Conservation (phyloP, 129 eudicot species). For the Dittrichia graveolens region DNA sequence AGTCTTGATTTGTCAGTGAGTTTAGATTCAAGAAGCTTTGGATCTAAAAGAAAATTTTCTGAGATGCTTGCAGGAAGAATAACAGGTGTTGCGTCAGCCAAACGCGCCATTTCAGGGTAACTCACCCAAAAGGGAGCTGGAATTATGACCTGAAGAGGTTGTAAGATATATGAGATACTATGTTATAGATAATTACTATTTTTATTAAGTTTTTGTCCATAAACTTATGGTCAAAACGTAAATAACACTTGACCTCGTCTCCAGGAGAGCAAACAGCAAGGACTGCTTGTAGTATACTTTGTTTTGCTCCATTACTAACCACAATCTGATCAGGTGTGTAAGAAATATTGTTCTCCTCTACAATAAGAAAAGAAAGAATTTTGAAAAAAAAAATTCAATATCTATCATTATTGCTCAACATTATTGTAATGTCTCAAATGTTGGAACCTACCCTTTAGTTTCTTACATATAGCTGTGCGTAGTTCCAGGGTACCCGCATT, state of each 20-base stretch:
- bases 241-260: conserved; percentile 64
- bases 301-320: conserved; percentile 96
- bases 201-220: not conserved
- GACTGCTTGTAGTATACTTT: conserved; percentile 85
- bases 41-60: conserved; percentile 82
- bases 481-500: conserved; percentile 92
- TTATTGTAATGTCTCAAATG: not conserved
- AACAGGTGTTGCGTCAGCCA: conserved; percentile 94
- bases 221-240: conserved; percentile 3
- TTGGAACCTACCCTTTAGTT: conserved; percentile 63
- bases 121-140: conserved; percentile 99
- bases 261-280: conserved; percentile 99
- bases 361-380: conserved; percentile 15
- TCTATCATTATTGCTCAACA: not conserved
- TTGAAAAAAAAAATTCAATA: not conserved
- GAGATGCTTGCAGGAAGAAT: conserved; percentile 81
- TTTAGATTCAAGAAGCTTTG: conserved; percentile 78
- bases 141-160: conserved; percentile 63
- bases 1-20: conserved; percentile 86
- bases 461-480: conserved; percentile 83
- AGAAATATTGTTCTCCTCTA: conserved; percentile 86
- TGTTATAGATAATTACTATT: too few species aligned
- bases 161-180: conserved; percentile 1
- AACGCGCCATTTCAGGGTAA: conserved; percentile 97
- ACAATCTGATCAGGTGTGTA: conserved; percentile 91